phyloP scores from a whole-genome alignment of 148 eudicot genomes.

The Amaranthus palmeri region DNA sequence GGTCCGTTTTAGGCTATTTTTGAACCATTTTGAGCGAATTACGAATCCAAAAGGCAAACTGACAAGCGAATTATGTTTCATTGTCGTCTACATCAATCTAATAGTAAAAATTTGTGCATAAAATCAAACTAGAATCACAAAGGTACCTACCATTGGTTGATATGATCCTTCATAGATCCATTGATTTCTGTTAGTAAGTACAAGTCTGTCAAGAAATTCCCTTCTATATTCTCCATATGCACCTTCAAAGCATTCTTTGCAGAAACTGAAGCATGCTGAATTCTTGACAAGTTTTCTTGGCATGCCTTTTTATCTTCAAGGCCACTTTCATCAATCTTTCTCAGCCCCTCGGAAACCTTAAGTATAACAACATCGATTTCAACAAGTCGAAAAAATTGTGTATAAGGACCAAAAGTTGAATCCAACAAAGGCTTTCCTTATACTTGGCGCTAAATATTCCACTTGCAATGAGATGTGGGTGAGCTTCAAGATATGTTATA shows the following conservation, averaged over 20 bases:
- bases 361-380: constrained; percentile 1
- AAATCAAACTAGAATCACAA: neutral
- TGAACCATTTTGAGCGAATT: no score
- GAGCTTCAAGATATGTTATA: no score
- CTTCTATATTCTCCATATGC: constrained; percentile 48
- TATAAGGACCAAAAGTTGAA: neutral
- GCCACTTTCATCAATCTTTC: constrained; percentile 36
- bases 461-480: no score
- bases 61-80: no score
- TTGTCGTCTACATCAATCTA: no score
- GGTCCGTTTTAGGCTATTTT: no score
- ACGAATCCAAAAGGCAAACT: no score
- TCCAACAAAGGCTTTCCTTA: no score
- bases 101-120: neutral
- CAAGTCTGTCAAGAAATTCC: constrained; percentile 46
- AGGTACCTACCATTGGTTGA: constrained; percentile 53
- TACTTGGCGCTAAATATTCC: no score
- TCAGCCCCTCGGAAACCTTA: constrained; percentile 67
- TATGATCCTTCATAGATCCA: constrained; percentile 45
- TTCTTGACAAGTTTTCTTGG: constrained; percentile 40
- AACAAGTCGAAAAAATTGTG: neutral
- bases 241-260: constrained; percentile 42
- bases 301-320: constrained; percentile 36
- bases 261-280: constrained; percentile 52
- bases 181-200: constrained; percentile 49